Evolutionary conservation across 2,329 filamentous ascomycete genomes (phyloP).

Genomic region (Pseudocercospora fijiensis): DNA sequence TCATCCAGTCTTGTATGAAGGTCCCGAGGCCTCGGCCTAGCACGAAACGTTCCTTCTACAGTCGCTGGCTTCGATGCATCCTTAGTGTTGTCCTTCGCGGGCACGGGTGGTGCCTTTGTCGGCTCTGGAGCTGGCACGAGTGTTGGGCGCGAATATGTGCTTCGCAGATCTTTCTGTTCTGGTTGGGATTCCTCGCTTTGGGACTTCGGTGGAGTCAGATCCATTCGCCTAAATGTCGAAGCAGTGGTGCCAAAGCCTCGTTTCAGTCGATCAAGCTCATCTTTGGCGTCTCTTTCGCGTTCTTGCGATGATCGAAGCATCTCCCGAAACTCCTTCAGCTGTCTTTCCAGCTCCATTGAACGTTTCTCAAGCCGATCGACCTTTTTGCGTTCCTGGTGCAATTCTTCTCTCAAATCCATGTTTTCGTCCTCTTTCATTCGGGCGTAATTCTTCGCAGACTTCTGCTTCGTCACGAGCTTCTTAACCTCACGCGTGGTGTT

Average conservation of each 20-base stretch:
- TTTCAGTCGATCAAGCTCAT: conserved; percentile 18
- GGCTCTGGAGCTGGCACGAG: background rate
- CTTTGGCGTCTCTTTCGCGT: conserved; percentile 9
- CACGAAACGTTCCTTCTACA: background rate
- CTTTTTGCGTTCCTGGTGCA: conserved; percentile 67
- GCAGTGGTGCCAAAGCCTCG: conserved; percentile 12
- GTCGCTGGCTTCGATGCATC: background rate
- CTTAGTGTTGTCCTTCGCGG: background rate
- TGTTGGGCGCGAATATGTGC: background rate
- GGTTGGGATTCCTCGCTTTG: conserved; percentile 6
- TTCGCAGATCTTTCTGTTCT: conserved; percentile 3
- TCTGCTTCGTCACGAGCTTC: conserved; percentile 76
- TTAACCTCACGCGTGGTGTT: conserved; percentile 72
- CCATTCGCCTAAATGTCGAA: conserved; percentile 11
- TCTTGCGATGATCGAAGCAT: conserved; percentile 21
- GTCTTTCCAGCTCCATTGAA: conserved; percentile 60
- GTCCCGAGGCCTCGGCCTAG: conserved; percentile 14
- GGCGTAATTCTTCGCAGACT: conserved; percentile 74
- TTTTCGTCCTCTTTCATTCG: conserved; percentile 74
- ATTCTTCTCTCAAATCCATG: conserved; percentile 61
- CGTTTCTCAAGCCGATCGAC: conserved; percentile 63
- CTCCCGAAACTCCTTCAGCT: conserved; percentile 51
- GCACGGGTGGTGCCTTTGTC: background rate
- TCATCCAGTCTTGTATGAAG: conserved; percentile 24
- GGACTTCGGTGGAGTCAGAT: background rate